Percentiles rank a stretch among this genome's conserved stretches.
Conservation (phyloP, 805 yeast species). For the Teunomyces funiuensis region DNA sequence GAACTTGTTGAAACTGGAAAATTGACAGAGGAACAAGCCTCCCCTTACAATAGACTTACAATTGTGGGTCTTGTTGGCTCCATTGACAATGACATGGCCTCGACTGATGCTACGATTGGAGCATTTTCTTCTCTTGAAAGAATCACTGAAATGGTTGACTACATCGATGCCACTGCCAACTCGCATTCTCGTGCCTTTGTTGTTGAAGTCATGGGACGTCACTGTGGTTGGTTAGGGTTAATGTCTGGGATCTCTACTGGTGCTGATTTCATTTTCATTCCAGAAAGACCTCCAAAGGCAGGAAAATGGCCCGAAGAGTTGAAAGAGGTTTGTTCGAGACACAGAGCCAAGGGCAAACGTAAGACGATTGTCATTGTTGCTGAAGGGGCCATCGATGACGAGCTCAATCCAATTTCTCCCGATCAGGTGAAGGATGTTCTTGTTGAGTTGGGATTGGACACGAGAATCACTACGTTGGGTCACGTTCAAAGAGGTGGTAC, state of each 20-base stretch:
- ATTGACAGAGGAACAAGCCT: conserved; percentile 47
- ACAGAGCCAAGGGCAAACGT: conserved; percentile 70
- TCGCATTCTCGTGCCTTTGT: conserved; percentile 84
- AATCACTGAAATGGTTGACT: conserved; percentile 73
- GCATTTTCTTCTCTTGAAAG: conserved; percentile 77
- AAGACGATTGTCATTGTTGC: conserved; percentile 80
- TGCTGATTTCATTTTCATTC: conserved; percentile 79
- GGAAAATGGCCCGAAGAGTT: conserved; percentile 67
- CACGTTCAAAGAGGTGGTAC: conserved; percentile 85
- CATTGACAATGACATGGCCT: conserved; percentile 83
- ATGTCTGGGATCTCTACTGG: conserved; percentile 80
- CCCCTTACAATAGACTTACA: conserved; percentile 54
- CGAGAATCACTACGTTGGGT: conserved; percentile 75
- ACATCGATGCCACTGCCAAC: conserved; percentile 80
- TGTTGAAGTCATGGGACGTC: conserved; percentile 87
- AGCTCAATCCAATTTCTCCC: conserved; percentile 64
- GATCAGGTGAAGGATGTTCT: conserved; percentile 65
- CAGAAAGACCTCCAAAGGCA: conserved; percentile 70
- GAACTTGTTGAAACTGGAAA: conserved; percentile 50
- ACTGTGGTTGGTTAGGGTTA: conserved; percentile 85
- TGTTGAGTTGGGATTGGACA: conserved; percentile 69
- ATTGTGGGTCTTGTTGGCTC: conserved; percentile 79
- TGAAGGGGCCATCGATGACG: conserved; percentile 77
- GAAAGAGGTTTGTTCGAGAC: conserved; percentile 61
- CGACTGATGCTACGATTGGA: conserved; percentile 82